These are phyloP conservation scores for Plasmodium falciparum DNA, from an alignment of 169 alveolate genomes.

Conservation along the genomic window DNA sequence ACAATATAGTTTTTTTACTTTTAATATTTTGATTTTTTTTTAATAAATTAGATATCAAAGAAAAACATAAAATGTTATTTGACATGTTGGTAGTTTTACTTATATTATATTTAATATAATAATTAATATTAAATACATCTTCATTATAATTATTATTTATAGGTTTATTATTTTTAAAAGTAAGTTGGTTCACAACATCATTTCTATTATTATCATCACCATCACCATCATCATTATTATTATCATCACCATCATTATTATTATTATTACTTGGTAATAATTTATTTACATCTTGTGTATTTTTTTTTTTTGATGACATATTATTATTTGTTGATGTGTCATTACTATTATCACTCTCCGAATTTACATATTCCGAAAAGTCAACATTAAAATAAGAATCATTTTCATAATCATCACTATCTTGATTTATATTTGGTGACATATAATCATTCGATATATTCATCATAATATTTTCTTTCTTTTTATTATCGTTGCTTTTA, in stretches of 20 bases:
- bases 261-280: not conserved
- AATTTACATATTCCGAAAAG: too few species aligned
- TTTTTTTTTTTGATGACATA: not conserved
- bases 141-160: not conserved
- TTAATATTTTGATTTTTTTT: conserved; percentile 64
- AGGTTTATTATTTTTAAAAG: not conserved
- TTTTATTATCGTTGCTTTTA: not conserved
- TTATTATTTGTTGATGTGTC: not conserved
- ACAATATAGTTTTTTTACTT: conserved; percentile 60
- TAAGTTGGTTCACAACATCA: not conserved
- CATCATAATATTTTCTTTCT: not conserved
- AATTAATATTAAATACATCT: conserved; percentile 48
- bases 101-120: conserved; percentile 47
- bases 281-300: too few species aligned
- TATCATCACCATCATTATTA: not conserved
- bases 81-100: not conserved
- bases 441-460: not conserved
- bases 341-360: too few species aligned
- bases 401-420: not conserved
- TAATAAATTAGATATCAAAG: conserved; percentile 66
- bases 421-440: not conserved
- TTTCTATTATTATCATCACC: not conserved
- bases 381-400: not conserved
- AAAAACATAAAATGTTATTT: conserved; percentile 62
- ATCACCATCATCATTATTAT: not conserved